A percentile compares a stretch with the other conserved stretches of the same genome.
phyloP scores from a whole-genome alignment of 1,139 yeast species.

The Suhomyces panamericanus region DNA sequence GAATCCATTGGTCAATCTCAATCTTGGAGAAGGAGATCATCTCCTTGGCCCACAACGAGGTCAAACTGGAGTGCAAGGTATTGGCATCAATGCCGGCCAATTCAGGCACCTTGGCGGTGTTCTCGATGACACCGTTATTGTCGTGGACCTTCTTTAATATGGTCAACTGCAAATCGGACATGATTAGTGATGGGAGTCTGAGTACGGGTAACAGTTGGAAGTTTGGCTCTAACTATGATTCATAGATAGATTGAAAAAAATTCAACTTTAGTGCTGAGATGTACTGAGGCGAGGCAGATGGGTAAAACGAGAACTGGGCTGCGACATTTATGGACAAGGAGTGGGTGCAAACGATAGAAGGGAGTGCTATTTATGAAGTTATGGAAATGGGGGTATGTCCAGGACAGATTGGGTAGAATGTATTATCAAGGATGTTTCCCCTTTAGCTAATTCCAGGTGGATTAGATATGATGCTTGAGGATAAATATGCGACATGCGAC shows the following conservation, averaged over 20 bases:
- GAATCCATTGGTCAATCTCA: conserved; percentile 74
- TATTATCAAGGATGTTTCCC: too few species aligned
- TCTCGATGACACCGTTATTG: conserved; percentile 56
- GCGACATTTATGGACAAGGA: too few species aligned
- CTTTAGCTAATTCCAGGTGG: too few species aligned
- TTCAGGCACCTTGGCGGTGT: conserved; percentile 60
- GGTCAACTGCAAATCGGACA: conserved; percentile 58
- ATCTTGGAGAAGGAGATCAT: conserved; percentile 75
- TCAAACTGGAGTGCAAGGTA: conserved; percentile 68
- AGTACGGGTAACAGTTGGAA: not conserved
- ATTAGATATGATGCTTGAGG: too few species aligned
- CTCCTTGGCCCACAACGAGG: conserved; percentile 80
- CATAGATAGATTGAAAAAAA: conserved; percentile 10
- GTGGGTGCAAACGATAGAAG: too few species aligned
- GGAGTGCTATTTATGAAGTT: too few species aligned
- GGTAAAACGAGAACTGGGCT: not conserved
- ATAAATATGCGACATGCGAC: too few species aligned
- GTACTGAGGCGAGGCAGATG: conserved; percentile 2
- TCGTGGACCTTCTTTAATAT: conserved; percentile 64
- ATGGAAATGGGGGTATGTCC: too few species aligned
- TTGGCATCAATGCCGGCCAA: conserved; percentile 39
- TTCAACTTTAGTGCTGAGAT: conserved; percentile 14
- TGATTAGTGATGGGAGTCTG: conserved; percentile 16
- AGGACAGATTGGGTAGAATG: too few species aligned
- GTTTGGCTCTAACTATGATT: conserved; percentile 7